These are phyloP conservation scores for Mrakiaceae sp. DNA, from an alignment of 1,284 basidiomycete species.

Conservation along the genomic window DNA sequence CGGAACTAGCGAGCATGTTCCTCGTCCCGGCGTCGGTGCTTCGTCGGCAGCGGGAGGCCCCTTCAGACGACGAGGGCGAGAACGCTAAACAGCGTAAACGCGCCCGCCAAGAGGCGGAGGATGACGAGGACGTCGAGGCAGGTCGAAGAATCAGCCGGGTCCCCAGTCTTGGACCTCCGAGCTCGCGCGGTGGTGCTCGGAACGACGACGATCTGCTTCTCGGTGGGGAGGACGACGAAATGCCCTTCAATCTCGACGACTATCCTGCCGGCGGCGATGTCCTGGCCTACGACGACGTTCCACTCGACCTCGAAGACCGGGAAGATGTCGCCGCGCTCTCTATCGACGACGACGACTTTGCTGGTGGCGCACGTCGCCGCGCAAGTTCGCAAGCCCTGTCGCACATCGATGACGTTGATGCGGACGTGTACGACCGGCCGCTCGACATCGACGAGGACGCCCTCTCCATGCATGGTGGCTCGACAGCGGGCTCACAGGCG, in stretches of 20 bases:
- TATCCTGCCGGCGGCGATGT: not conserved
- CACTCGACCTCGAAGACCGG: constrained; percentile 23
- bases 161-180: constrained; percentile 40
- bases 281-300: constrained; percentile 37
- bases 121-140: constrained; percentile 45
- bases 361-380: no score
- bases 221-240: constrained; percentile 9
- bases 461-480: no score
- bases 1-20: constrained; percentile 71
- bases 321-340: not conserved
- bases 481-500: no score
- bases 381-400: no score
- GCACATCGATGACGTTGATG: constrained; percentile 47
- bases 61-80: constrained; percentile 9
- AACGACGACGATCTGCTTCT: constrained; percentile 13
- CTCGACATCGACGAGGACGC: no score
- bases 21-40: constrained; percentile 54
- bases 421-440: constrained; percentile 42
- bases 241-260: constrained; percentile 5
- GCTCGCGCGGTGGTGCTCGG: constrained; percentile 34
- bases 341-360: constrained; percentile 37
- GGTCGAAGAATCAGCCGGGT: constrained; percentile 37
- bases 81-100: constrained; percentile 19
- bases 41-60: constrained; percentile 30
- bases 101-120: constrained; percentile 17